A percentile compares a stretch with the other conserved stretches of the same genome.
phyloP scores from a whole-genome alignment of 2,329 filamentous ascomycete genomes.

The Orbilia blumenaviensis region DNA sequence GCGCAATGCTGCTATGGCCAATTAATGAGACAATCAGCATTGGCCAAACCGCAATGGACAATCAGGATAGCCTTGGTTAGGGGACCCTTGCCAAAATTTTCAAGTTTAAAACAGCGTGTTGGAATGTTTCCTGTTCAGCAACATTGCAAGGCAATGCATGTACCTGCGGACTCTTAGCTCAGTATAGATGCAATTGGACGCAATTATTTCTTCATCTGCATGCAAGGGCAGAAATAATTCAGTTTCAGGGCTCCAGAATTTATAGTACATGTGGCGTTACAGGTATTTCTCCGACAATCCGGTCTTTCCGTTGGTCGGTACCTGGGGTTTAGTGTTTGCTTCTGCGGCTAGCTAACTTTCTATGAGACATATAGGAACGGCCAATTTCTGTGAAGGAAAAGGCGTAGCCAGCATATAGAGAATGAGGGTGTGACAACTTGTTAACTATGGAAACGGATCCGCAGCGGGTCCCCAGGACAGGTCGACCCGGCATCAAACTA shows the following conservation, averaged over 20 bases:
- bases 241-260: background rate
- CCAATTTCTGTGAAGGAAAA: too few relatives aligned
- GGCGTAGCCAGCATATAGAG: too few relatives aligned
- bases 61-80: background rate
- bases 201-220: too few relatives aligned
- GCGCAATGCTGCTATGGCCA: too few relatives aligned
- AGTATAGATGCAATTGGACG: too few relatives aligned
- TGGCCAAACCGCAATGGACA: background rate
- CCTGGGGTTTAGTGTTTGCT: background rate
- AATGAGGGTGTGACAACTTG: too few relatives aligned
- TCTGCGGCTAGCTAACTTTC: too few relatives aligned
- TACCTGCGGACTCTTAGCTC: background rate
- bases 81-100: background rate
- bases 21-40: too few relatives aligned
- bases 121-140: background rate
- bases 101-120: slow-evolving; percentile 5
- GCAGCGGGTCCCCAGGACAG: too few relatives aligned
- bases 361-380: background rate
- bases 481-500: too few relatives aligned
- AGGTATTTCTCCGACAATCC: background rate
- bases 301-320: background rate
- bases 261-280: background rate
- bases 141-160: background rate
- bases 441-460: too few relatives aligned
- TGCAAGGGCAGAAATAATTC: too few relatives aligned